Evolutionary conservation across 208 protist genomes (phyloP), one percentile per base, ranked within the genome.

Genomic region (Crithidia mellificae): DNA sequence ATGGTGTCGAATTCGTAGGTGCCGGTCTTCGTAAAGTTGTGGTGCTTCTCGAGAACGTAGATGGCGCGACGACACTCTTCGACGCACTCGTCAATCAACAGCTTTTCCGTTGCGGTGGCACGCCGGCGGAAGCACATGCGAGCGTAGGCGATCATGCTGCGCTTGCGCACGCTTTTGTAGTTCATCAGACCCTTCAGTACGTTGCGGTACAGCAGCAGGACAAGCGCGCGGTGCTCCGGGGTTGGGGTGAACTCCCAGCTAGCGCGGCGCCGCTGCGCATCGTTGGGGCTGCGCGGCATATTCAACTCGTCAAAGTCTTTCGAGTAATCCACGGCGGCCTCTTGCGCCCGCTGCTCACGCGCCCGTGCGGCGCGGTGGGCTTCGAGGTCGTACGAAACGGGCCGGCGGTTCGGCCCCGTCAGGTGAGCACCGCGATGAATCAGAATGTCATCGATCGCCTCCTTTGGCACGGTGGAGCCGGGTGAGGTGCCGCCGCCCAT

Each of bases 11-110:
- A 95, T 83, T 95, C 87, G 62, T 93, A 95, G 32, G 68, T 80
- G 50, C 82, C 75, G 2, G 87, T 92, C 54, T 68, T 64, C 1
- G 87, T 90, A 41, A 95, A 91, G 70, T 83, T 78, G 77, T 93
- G 85, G 64, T 95, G 85, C 78, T 95, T 95, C 27, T 81, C 76
- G 19, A 95, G 55, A 0, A 95, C 85, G 68, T 92, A 93, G 39
- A 95, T 84, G 22, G 87, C 85, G 19, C 90, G 80, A 0, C 90
- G 83, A 30, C 81, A 84, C 76, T 95, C 87, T 74, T 95, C 90
- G 32, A 95, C 75, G 66, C 90, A 95, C 74, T 95, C 90, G 52
- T 95, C 90, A 63, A 95, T 88, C 15, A 95, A 77, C 38, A 95
- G 74, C 65, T 95, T 95, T 59, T 95, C 90, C 43, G 90, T 95